Evolutionary conservation across 108 stramenopile genomes (phyloP).

Genomic region (Cyclostephanos invisitatus): DNA sequence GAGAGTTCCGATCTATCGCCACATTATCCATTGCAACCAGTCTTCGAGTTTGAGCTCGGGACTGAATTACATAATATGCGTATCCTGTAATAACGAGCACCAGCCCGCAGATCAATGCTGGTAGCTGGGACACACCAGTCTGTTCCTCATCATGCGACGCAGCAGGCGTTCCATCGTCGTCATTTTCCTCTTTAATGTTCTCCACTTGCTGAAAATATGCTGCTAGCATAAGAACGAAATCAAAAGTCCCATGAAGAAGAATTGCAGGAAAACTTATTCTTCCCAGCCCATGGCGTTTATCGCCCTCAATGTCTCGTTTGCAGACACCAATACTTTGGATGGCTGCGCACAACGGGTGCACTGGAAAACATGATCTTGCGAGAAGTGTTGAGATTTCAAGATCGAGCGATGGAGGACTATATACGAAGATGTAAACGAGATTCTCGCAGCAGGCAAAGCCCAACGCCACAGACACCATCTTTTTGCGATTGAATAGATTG

Average conservation of each 20-base stretch:
- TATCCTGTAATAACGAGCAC: constrained; percentile 39
- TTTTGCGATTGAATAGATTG: constrained; percentile 39
- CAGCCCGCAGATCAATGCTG: constrained; percentile 32
- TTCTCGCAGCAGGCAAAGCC: constrained; percentile 59
- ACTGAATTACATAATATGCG: constrained; percentile 40
- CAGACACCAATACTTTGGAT: constrained; percentile 83
- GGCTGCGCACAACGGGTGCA: constrained; percentile 85
- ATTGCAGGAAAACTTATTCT: constrained; percentile 66
- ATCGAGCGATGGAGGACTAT: constrained; percentile 44
- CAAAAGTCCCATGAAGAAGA: constrained; percentile 81
- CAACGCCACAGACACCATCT: constrained; percentile 51
- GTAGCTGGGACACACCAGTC: constrained; percentile 24
- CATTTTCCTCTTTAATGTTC: constrained; percentile 35
- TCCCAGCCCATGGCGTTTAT: constrained; percentile 47
- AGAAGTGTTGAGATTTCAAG: constrained; percentile 68
- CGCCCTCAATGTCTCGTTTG: constrained; percentile 73
- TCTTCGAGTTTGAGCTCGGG: constrained; percentile 39
- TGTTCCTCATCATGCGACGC: constrained; percentile 2
- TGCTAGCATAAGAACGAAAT: constrained; percentile 74
- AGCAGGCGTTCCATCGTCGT: constrained; percentile 19
- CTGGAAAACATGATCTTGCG: constrained; percentile 71
- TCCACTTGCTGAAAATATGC: constrained; percentile 55
- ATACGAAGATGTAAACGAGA: constrained; percentile 45
- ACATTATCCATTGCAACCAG: constrained; percentile 36
- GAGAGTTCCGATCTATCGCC: constrained; percentile 30